Conservation (phyloP, 2,329 filamentous ascomycete genomes). For the Monilinia fructigena region DNA sequence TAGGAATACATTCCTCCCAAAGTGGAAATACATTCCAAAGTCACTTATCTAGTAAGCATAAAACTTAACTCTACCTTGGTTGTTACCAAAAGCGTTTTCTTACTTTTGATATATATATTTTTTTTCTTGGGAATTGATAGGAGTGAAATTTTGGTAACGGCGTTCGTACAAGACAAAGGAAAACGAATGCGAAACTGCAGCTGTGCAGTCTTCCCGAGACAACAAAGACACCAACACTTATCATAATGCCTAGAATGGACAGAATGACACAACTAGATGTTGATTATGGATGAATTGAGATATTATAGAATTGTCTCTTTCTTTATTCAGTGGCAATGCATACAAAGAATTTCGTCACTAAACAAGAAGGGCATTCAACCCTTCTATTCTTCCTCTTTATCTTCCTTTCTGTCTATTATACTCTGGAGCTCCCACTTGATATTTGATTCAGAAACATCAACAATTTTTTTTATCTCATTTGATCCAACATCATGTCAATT, state of each 20-base stretch:
- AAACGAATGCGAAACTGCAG: conserved; percentile 33
- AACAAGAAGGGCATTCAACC: conserved; percentile 40
- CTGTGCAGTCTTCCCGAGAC: conserved; percentile 39
- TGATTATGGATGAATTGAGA: conserved; percentile 32
- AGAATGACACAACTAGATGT: conserved; percentile 36
- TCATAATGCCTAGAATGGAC: conserved; percentile 36
- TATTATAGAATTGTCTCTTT: conserved; percentile 40
- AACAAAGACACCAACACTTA: conserved; percentile 38
- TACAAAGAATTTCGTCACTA: conserved; percentile 37
- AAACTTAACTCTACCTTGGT: background rate
- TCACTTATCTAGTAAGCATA: conserved; percentile 19
- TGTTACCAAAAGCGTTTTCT: conserved; percentile 19
- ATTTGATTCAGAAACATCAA: background rate
- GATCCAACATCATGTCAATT: conserved; percentile 33
- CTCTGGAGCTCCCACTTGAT: conserved; percentile 4
- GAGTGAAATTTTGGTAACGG: conserved; percentile 23
- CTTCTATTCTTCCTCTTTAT: conserved; percentile 27
- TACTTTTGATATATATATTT: conserved; percentile 1
- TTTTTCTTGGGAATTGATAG: conserved; percentile 14
- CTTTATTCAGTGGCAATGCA: conserved; percentile 36
- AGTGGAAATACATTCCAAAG: conserved; percentile 22
- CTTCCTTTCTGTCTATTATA: conserved; percentile 25
- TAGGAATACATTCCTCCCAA: conserved; percentile 19
- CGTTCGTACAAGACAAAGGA: conserved; percentile 37
- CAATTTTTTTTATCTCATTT: background rate